Evolutionary conservation across 768 basidiomycete genomes (phyloP).

Genomic region (Boletales sp.): DNA sequence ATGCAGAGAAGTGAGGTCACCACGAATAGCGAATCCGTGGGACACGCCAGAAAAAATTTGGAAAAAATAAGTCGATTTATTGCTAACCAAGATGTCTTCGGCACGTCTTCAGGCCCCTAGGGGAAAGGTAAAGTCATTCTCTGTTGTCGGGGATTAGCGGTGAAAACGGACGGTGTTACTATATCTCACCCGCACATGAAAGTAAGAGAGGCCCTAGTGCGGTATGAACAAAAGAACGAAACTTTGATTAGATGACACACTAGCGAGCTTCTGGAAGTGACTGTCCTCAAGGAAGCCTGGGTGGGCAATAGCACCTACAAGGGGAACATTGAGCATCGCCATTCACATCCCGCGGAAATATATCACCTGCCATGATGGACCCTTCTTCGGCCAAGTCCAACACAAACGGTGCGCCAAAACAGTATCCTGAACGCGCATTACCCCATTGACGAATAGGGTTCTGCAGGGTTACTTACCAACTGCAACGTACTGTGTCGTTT

Average conservation of each 20-base stretch:
- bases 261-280: slow-evolving; percentile 47
- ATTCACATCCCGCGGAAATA: background rate
- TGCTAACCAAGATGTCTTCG: slow-evolving; percentile 49
- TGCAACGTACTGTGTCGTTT: slow-evolving; percentile 37
- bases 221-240: background rate
- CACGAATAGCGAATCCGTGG: slow-evolving; percentile 27
- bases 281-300: slow-evolving; percentile 49
- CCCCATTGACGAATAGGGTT: background rate
- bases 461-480: slow-evolving; percentile 32
- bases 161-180: background rate
- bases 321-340: background rate
- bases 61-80: slow-evolving; percentile 48
- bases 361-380: slow-evolving; percentile 43
- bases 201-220: slow-evolving; percentile 21
- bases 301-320: slow-evolving; percentile 48
- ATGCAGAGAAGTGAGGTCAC: slow-evolving; percentile 14
- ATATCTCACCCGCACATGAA: slow-evolving; percentile 23
- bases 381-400: slow-evolving; percentile 44
- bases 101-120: slow-evolving; percentile 48
- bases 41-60: slow-evolving; percentile 49
- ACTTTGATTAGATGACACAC: slow-evolving; percentile 29
- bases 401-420: slow-evolving; percentile 51
- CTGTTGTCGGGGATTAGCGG: slow-evolving; percentile 25
- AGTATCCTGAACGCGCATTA: slow-evolving; percentile 42
- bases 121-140: slow-evolving; percentile 51